phyloP scores from a whole-genome alignment of 169 alveolate genomes.

The Perkinsus chesapeaki region DNA sequence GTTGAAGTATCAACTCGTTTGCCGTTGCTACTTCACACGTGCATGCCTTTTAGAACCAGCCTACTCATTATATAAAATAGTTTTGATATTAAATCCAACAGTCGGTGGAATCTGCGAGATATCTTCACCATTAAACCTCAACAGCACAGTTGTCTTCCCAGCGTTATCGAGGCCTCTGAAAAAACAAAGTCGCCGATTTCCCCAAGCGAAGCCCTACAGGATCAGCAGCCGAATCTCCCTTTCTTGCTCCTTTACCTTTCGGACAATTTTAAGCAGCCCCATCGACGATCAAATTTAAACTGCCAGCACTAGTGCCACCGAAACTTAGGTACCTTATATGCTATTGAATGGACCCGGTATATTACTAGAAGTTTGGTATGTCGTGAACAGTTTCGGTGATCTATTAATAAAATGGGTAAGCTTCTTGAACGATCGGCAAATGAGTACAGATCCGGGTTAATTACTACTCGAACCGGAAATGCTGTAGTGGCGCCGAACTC shows the following conservation, averaged over 20 bases:
- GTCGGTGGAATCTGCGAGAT: conserved; percentile 81
- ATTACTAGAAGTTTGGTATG: too few relatives aligned
- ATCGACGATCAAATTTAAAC: conserved; percentile 32
- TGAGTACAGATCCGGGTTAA: too few relatives aligned
- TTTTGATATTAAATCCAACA: conserved; percentile 74
- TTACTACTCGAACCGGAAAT: too few relatives aligned
- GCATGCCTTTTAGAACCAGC: background rate
- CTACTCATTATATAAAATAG: conserved; percentile 38
- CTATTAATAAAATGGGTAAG: too few relatives aligned
- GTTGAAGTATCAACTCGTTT: too few relatives aligned
- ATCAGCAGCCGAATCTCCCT: conserved; percentile 78
- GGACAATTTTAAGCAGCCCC: conserved; percentile 72
- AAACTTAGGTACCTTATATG: too few relatives aligned
- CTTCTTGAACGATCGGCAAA: too few relatives aligned
- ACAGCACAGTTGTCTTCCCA: conserved; percentile 87
- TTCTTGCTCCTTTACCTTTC: conserved; percentile 77
- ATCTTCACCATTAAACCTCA: conserved; percentile 82
- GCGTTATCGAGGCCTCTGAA: conserved; percentile 81
- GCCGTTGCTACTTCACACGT: background rate
- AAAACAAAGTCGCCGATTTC: background rate
- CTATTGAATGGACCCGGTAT: too few relatives aligned
- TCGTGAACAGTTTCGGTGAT: too few relatives aligned
- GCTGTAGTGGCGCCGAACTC: too few relatives aligned
- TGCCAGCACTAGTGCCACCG: too few relatives aligned
- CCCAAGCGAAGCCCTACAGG: conserved; percentile 25